Conservation (phyloP, 345 rosid genomes). For the Populus deltoides region DNA sequence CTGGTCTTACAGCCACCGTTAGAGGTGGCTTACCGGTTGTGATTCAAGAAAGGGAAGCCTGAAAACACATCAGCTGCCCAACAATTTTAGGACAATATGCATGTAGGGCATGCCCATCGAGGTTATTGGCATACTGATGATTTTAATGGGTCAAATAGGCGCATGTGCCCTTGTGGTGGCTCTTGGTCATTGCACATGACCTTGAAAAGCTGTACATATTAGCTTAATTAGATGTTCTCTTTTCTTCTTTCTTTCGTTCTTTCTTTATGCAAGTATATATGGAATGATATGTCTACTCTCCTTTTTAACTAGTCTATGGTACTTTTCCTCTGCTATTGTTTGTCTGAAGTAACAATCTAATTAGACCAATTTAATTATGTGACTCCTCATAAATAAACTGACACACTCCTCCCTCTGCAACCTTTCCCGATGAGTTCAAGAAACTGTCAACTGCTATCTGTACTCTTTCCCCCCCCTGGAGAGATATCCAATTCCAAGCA, state of each 20-base stretch:
- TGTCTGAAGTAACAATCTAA: neutral
- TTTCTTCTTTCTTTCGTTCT: neutral
- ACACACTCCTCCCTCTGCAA: too few relatives aligned
- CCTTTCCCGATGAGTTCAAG: too few relatives aligned
- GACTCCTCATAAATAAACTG: neutral
- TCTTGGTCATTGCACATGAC: neutral
- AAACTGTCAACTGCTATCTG: too few relatives aligned
- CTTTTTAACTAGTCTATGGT: neutral
- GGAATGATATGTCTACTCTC: neutral
- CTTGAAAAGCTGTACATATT: neutral
- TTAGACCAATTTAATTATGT: neutral
- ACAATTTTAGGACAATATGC: too few relatives aligned
- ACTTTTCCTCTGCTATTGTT: neutral
- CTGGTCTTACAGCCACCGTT: conserved; percentile 79
- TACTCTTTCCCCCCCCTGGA: too few relatives aligned
- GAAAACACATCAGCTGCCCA: neutral
- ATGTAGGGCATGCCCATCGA: neutral
- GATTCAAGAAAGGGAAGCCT: conserved; percentile 30
- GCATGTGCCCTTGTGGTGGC: neutral
- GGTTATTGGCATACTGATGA: neutral
- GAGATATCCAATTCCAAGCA: too few relatives aligned
- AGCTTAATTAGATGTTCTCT: neutral
- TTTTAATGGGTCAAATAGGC: neutral
- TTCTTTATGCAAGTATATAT: neutral
- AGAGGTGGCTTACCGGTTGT: conserved; percentile 67